Evolutionary conservation across 257 asterid genomes (phyloP), one percentile per base, ranked within the genome.

Genomic region (Nicotiana otophora): DNA sequence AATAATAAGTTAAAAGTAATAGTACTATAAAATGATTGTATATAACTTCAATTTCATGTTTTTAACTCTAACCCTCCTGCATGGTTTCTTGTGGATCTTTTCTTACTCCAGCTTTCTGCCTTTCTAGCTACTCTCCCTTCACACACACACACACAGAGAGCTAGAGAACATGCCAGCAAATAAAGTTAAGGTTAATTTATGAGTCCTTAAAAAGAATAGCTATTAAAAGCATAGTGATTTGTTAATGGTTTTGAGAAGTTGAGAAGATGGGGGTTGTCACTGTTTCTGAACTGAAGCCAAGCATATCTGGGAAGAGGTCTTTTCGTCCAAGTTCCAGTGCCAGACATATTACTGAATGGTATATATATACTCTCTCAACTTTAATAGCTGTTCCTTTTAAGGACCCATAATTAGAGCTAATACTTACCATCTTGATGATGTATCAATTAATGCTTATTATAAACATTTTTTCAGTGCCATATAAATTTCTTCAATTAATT

Each of bases 251-350:
- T 74, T 74, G 39, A 20, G 19, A 11, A 72, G 79, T 46, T 48
- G 66, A 60, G 42, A 48, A 74, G 62, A 95, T 95, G 99, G 97
- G 98, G 34, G 95, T 94, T 81, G 88, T 91, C 66, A 92, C 96
- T 15, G 88, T 92, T 81, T 88, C 93, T 57, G 99, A 95, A 84
- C 70, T 94, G 87, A 94, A 95, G 90, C 91, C 98, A 78, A 92
- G 90, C 93, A 88, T 92, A 10, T 92, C 97, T 23, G 98, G 96
- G 31, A 95, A 92, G 86, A 91, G 93, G 84, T 54, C 94, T 1
- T 89, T 92, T 88, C 96, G 97, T 53, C 97, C 97, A 82, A 91
- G 92, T 87, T 89, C 98, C 16, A 92, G 97, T 85, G 89, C 97
- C 62, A 74, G 80, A 74, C 97, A 92, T 86, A 93, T 85, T 74